Evolutionary conservation across 2,329 filamentous ascomycete genomes (phyloP).

Genomic region (Coniochaeta hoffmannii): DNA sequence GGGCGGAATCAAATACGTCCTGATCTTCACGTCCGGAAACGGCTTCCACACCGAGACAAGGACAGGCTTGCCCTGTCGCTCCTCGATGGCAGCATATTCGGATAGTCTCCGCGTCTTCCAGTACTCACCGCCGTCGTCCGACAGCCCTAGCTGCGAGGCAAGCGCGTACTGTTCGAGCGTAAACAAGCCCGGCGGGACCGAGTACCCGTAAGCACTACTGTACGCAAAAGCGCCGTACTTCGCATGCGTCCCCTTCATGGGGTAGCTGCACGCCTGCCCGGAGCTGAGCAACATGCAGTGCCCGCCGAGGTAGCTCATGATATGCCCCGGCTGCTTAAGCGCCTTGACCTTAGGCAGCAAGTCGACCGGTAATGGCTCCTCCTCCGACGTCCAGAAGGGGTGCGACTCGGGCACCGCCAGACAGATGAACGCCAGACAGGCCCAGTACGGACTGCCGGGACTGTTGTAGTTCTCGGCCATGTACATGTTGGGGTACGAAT

Average conservation of each 20-base stretch:
- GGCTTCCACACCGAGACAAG: slow-evolving; percentile 65
- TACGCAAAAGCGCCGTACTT: slow-evolving; percentile 79
- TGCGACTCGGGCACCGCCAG: slow-evolving; percentile 62
- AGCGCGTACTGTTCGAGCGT: slow-evolving; percentile 70
- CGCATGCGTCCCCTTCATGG: slow-evolving; percentile 72
- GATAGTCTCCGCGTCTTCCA: slow-evolving; percentile 70
- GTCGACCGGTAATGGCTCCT: slow-evolving; percentile 47
- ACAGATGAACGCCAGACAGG: slow-evolving; percentile 69
- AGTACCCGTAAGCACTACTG: slow-evolving; percentile 68
- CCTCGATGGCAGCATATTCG: slow-evolving; percentile 55
- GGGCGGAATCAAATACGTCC: slow-evolving; percentile 59
- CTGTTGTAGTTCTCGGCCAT: slow-evolving; percentile 82
- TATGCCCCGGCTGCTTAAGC: slow-evolving; percentile 64
- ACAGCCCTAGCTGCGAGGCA: slow-evolving; percentile 68
- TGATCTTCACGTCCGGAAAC: slow-evolving; percentile 59
- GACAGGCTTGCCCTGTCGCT: slow-evolving; percentile 46
- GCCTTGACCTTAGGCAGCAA: slow-evolving; percentile 52
- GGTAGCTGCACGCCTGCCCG: slow-evolving; percentile 75
- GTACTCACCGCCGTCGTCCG: slow-evolving; percentile 68
- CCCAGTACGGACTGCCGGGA: slow-evolving; percentile 69
- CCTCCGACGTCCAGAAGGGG: slow-evolving; percentile 66
- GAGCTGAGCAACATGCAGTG: slow-evolving; percentile 70
- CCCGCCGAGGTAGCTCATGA: slow-evolving; percentile 61
- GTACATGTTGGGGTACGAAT: slow-evolving; percentile 66
- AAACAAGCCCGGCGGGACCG: slow-evolving; percentile 67